Percentiles rank a stretch among this genome's conserved stretches.
Evolutionary conservation across 2,329 filamentous ascomycete genomes (phyloP).

Genomic region (Hypomyces perniciosus): DNA sequence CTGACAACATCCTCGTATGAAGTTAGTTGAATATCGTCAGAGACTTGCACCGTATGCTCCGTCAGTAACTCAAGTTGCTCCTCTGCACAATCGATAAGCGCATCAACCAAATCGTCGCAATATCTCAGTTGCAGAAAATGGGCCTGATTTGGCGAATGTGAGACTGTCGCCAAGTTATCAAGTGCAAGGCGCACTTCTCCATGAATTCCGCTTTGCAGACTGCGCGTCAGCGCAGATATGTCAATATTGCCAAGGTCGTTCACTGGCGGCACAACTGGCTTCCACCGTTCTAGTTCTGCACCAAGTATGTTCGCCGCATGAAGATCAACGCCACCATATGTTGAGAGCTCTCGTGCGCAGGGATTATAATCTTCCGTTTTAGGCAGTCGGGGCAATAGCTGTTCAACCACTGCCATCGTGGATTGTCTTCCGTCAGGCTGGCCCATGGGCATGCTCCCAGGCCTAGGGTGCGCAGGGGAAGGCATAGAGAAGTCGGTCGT

Average conservation of each 20-base stretch:
- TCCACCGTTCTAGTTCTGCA: constrained; percentile 59
- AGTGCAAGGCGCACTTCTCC: constrained; percentile 85
- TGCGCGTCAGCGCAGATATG: constrained; percentile 81
- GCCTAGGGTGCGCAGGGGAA: constrained; percentile 39
- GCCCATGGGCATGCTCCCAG: constrained; percentile 37
- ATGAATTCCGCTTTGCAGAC: constrained; percentile 82
- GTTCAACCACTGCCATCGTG: constrained; percentile 20
- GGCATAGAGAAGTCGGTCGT: constrained; percentile 38
- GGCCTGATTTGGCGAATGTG: constrained; percentile 55
- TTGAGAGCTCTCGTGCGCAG: constrained; percentile 47
- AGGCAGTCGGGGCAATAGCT: constrained; percentile 32
- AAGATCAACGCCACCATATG: constrained; percentile 68
- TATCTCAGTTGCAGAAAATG: constrained; percentile 61
- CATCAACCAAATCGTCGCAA: constrained; percentile 85
- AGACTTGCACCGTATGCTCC: constrained; percentile 78
- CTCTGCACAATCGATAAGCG: constrained; percentile 83
- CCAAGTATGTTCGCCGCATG: constrained; percentile 59
- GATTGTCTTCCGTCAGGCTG: constrained; percentile 28
- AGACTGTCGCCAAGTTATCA: constrained; percentile 70
- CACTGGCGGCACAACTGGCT: constrained; percentile 68
- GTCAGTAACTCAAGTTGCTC: constrained; percentile 80
- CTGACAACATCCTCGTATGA: constrained; percentile 85
- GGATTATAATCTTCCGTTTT: constrained; percentile 50
- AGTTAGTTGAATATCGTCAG: constrained; percentile 74
- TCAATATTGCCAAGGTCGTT: constrained; percentile 83